Base-by-base conservation (phyloP, 2,329 filamentous ascomycete species). In the Fusarium armeniacum region DNA sequence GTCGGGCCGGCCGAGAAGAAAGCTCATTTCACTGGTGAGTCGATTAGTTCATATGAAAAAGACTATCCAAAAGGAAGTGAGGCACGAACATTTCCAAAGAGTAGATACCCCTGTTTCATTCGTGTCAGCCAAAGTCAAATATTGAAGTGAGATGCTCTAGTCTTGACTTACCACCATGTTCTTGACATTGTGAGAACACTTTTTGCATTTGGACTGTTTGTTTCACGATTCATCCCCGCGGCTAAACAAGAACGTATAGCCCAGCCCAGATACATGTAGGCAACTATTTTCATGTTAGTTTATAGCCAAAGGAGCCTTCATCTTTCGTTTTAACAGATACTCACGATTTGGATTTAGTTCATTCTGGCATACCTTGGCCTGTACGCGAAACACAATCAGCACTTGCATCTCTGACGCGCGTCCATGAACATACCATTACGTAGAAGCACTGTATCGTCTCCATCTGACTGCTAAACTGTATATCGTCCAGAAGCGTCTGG, bases 311-410 rank as follows among this genome's bases (percentile, higher is more conserved):
- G 35, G 15, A n/a, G 35, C 18, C 35, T n/a, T 18, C 0, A 0
- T 38, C 2, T 2, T 11, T 38, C n/a, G 5, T n/a, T 6, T 6
- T 5, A 38, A 10, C 8, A n/a, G 8, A n/a, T 38, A 38, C 36
- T 20, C 10, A 61, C 58, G 35, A n/a, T 61, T 47, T 28, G 58
- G 58, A 18, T 61, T 47, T 2, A 61, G 35, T 16, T 61, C 58
- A 9, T 61, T 61, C n/a, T 61, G 58, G 8, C 58, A 61, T 41
- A 61, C 24, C 6, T 61, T 61, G 7, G 51, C 52, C 58, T 61
- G 18, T 18, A 8, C 11, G 20, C 4, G 28, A 6, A 36, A 32
- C 8, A 33, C 6, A 11, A 4, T 58, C 24, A 58, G 30, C n/a
- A 22, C 4, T 20, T 13, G 5, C 6, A 36, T 5, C 2, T 18